These are phyloP conservation scores for Pyrus bretschneideri DNA, from an alignment of 306 rosid species.

Conservation along the genomic window DNA sequence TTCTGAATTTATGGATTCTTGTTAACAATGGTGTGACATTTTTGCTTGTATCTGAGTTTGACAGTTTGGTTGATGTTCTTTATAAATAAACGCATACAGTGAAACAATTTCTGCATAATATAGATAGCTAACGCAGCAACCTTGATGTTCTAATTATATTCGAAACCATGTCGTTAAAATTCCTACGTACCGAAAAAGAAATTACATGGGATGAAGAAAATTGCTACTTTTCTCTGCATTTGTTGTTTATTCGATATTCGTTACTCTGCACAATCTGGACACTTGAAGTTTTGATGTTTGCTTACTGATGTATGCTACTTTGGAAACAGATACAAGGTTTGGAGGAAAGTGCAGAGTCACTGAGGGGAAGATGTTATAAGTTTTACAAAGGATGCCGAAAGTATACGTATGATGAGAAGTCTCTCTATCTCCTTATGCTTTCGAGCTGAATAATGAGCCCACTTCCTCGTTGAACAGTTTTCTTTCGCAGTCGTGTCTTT, in stretches of 20 bases:
- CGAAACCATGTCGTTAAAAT: neutral
- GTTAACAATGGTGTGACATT: neutral
- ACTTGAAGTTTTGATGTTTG: neutral
- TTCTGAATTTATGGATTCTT: neutral
- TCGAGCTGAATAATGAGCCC: neutral
- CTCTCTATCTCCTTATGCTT: neutral
- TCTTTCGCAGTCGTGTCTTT: neutral
- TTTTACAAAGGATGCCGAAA: constrained; percentile 95
- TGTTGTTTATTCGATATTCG: neutral
- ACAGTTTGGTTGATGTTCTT: neutral
- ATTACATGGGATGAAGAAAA: neutral
- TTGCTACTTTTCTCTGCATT: neutral
- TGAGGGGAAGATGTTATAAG: constrained; percentile 83
- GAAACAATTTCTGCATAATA: neutral
- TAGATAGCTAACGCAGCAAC: neutral
- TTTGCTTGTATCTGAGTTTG: neutral
- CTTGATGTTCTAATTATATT: neutral
- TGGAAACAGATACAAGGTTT: constrained; percentile 75
- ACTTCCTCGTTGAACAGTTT: neutral
- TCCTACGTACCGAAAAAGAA: too few relatives aligned
- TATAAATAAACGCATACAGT: neutral
- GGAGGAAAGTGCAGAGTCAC: constrained; percentile 92
- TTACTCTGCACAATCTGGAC: neutral
- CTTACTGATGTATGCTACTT: constrained; percentile 12
- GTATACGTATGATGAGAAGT: constrained; percentile 49